phyloP scores from a whole-genome alignment of 768 basidiomycete genomes.

The Lentinula boryana region DNA sequence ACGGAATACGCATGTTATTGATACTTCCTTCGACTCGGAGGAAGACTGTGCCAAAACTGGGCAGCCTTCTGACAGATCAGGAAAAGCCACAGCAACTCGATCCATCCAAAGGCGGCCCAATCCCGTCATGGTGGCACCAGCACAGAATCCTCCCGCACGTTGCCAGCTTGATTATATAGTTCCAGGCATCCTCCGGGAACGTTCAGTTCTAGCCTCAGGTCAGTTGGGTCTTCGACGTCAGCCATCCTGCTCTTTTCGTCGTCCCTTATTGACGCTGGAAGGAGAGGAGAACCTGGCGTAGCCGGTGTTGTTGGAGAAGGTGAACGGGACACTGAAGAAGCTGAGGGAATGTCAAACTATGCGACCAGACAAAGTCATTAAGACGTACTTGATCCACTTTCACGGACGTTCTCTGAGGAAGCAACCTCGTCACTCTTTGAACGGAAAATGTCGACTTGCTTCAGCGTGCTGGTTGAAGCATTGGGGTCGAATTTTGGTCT shows the following conservation, averaged over 20 bases:
- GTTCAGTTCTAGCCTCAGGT: not conserved
- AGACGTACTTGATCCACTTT: constrained; percentile 6
- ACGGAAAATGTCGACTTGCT: not conserved
- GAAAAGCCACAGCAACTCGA: not conserved
- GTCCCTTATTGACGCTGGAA: not conserved
- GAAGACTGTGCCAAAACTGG: not conserved
- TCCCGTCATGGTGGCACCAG: constrained; percentile 6
- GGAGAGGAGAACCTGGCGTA: not conserved
- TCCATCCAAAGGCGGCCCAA: constrained; percentile 5
- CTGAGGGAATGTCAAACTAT: not conserved
- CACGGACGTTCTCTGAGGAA: not conserved
- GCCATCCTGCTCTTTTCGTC: not conserved
- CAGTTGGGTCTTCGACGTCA: not conserved
- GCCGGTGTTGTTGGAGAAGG: constrained; percentile 1
- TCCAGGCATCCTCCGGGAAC: constrained; percentile 3
- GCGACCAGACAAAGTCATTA: not conserved
- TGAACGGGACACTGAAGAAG: constrained; percentile 1
- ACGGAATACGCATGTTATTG: not conserved
- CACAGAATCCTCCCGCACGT: not conserved
- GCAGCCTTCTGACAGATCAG: constrained; percentile 1
- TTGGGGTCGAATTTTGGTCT: not conserved
- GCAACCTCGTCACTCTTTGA: not conserved
- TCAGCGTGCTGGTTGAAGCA: not conserved
- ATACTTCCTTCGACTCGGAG: not conserved
- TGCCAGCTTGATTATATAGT: not conserved